These are phyloP conservation scores for Lentinula lateritia DNA, from an alignment of 768 basidiomycete genomes.

Conservation along the genomic window DNA sequence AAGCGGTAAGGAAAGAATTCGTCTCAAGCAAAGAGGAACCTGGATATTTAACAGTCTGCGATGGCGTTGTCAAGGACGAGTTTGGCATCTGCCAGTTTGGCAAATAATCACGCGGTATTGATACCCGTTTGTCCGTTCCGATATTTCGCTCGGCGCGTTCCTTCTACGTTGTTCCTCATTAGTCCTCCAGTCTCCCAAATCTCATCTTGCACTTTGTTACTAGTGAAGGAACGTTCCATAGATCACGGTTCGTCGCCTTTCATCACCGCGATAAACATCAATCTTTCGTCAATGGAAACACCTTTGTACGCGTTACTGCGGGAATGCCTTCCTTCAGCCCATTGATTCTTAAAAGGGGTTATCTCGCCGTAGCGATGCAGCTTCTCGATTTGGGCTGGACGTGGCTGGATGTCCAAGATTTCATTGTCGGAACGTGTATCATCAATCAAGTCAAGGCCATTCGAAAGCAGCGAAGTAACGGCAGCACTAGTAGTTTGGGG, in stretches of 20 bases:
- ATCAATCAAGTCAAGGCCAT: too few species aligned
- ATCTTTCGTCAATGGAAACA: neutral
- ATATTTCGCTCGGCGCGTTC: neutral
- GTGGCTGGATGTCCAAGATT: neutral
- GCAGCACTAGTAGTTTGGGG: too few species aligned
- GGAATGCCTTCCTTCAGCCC: too few species aligned
- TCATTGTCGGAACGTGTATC: too few species aligned
- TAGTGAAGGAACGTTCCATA: too few species aligned
- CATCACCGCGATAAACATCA: neutral
- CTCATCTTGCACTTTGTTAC: too few species aligned
- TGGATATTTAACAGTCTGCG: neutral
- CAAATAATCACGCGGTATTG: neutral
- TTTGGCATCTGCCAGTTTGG: neutral
- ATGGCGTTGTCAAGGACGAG: neutral
- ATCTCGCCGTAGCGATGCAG: neutral
- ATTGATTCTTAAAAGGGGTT: too few species aligned
- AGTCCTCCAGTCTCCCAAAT: too few species aligned
- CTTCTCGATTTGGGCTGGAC: neutral
- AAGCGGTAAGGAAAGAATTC: slow-evolving; percentile 15
- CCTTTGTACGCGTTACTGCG: too few species aligned
- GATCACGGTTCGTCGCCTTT: too few species aligned
- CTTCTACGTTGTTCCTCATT: neutral
- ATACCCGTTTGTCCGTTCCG: neutral
- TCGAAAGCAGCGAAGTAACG: too few species aligned
- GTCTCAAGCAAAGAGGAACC: neutral